Base-by-base conservation (phyloP, 2,329 filamentous ascomycete species). In the Diplodia scrobiculata region DNA sequence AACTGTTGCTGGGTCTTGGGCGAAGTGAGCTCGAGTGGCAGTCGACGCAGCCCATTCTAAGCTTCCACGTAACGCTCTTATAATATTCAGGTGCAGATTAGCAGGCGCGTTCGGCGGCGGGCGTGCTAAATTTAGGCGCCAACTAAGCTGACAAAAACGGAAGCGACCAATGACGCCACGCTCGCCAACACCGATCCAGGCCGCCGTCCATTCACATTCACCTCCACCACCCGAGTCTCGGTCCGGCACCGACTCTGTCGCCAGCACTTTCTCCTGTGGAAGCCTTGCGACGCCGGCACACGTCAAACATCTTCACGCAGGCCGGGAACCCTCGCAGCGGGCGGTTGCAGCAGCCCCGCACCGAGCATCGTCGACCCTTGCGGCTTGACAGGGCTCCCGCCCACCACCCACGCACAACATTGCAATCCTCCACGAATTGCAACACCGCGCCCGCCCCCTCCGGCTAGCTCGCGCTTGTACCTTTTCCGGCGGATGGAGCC, bases 381-480 rank as follows among this genome's bases (percentile, higher is more conserved):
- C 36, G 14, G 21, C 3, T 11, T 6, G 19, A 14, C 48, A 51
- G 29, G 48, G 36, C 36, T 21, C 6, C 54, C 13, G 10, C 13
- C 5, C 29, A 32, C 29, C 5, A 32, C 6, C 54, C 13, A n/a
- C 13, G 29, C 29, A 32, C 29, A 32, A 32, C 29, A 32, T 9
- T 6, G 7, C 29, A 17, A 36, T 34, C 45, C 14, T 25, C 45
- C 58, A 51, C 58, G 58, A 62, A 62, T 70, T 36, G 32, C 17
- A 21, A n/a, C 29, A 9, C 52, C 32, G 11, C 25, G 25, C 50
- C 32, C n/a, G 32, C 32, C 17, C 7, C 41, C 79, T 19, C 75
- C 73, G 5, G 69, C 80, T 2, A 80, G 79, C 63, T 68, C 74
- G 60, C 76, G 17, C 29, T 3, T n/a, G 51, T 51, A 51, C 48